These are phyloP conservation scores for Coemansia sp. DNA, from an alignment of 192 early-diverging fungal genomes.

Conservation along the genomic window DNA sequence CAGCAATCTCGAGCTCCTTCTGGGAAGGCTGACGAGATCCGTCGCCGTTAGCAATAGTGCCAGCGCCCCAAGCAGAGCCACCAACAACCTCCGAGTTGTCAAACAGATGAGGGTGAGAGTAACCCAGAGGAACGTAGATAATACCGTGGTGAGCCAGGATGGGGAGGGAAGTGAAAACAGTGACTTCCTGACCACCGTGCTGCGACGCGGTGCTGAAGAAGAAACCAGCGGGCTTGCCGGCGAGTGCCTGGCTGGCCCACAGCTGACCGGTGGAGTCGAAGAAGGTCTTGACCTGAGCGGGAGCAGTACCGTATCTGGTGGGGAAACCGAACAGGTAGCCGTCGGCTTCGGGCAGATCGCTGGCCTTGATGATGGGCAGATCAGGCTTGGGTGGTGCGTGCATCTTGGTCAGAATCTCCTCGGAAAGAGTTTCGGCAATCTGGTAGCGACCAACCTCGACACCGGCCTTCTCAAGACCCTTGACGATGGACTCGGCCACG, in stretches of 20 bases:
- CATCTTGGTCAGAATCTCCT: constrained; percentile 73
- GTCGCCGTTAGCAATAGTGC: constrained; percentile 65
- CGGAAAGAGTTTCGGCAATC: constrained; percentile 65
- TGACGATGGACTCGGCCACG: constrained; percentile 63
- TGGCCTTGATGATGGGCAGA: constrained; percentile 59
- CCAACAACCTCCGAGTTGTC: constrained; percentile 69
- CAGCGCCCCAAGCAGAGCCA: constrained; percentile 70
- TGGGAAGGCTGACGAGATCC: constrained; percentile 66
- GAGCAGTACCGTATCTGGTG: constrained; percentile 68
- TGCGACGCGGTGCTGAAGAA: constrained; percentile 77
- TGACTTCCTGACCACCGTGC: constrained; percentile 82
- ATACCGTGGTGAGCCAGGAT: constrained; percentile 80
- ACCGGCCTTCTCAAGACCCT: constrained; percentile 62
- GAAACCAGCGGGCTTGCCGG: constrained; percentile 70
- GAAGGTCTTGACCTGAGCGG: constrained; percentile 82
- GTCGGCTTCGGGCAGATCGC: constrained; percentile 63
- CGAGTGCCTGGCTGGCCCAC: constrained; percentile 59
- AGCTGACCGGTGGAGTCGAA: constrained; percentile 65
- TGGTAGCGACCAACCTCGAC: constrained; percentile 59
- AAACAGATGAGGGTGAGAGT: constrained; percentile 50
- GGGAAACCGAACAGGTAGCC: constrained; percentile 72
- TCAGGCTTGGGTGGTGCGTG: constrained; percentile 60
- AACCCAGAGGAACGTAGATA: constrained; percentile 75
- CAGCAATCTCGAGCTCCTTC: constrained; percentile 67
- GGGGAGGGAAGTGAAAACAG: constrained; percentile 65